A percentile compares a stretch with the other conserved stretches of the same genome.
Conservation (phyloP, 176 grass and related monocot genomes). For the Zea mays region DNA sequence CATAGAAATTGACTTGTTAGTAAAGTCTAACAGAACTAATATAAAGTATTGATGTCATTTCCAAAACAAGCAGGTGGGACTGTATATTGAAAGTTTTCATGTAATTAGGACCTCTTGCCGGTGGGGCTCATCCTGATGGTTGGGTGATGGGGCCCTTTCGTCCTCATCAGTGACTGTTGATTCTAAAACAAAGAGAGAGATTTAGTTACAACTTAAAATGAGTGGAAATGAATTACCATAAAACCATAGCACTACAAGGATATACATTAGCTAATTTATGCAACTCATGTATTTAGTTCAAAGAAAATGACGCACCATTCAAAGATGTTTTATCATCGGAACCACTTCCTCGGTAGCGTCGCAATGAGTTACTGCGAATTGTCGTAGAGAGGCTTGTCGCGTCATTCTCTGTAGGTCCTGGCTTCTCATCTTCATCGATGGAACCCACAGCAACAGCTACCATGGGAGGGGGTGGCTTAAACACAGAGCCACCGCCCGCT, state of each 20-base stretch:
- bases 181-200: conserved; percentile 39
- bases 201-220: conserved; percentile 18
- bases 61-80: conserved; percentile 33
- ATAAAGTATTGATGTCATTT: conserved; percentile 11
- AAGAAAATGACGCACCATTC: conserved; percentile 39
- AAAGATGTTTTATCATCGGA: conserved; percentile 49
- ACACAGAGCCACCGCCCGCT: conserved; percentile 34
- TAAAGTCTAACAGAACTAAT: conserved; percentile 24
- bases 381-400: conserved; percentile 2
- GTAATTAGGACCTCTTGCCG: conserved; percentile 51
- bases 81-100: conserved; percentile 7
- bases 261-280: conserved; percentile 21
- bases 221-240: conserved; percentile 7
- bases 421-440: conserved; percentile 77
- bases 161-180: conserved; percentile 44
- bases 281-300: conserved; percentile 6
- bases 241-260: background rate
- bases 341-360: conserved; percentile 60
- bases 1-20: conserved; percentile 28
- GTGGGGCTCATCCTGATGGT: conserved; percentile 35
- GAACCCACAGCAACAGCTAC: conserved; percentile 45
- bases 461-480: conserved; percentile 59
- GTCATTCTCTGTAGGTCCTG: conserved; percentile 43
- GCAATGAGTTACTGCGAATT: conserved; percentile 32
- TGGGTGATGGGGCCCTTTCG: conserved; percentile 39